Conservation (phyloP, 2,329 filamentous ascomycete species). For the Drechslerella coelobrocha region DNA sequence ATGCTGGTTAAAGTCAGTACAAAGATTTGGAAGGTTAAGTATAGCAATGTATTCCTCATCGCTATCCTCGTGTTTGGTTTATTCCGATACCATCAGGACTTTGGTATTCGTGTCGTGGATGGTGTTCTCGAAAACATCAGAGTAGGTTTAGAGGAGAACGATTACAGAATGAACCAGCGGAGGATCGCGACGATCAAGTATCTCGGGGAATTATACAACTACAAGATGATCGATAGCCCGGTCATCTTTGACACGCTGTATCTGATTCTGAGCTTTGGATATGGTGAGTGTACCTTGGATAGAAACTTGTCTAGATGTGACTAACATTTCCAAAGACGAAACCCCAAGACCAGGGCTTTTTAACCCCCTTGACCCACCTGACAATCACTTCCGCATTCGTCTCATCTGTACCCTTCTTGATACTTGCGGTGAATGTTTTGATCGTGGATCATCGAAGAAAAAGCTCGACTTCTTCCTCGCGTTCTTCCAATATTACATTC, state of each 20-base stretch:
- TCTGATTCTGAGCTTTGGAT: slow-evolving; percentile 90
- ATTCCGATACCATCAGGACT: slow-evolving; percentile 88
- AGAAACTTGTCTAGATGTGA: slow-evolving; percentile 33
- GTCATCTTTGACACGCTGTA: slow-evolving; percentile 96
- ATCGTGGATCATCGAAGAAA: slow-evolving; percentile 89
- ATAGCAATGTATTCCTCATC: slow-evolving; percentile 92
- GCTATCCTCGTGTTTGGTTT: slow-evolving; percentile 87
- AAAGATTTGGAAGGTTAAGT: slow-evolving; percentile 96
- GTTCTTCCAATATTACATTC: slow-evolving; percentile 96
- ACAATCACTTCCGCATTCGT: slow-evolving; percentile 95
- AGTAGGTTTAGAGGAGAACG: slow-evolving; percentile 89
- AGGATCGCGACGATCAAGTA: slow-evolving; percentile 96
- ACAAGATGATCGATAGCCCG: slow-evolving; percentile 92
- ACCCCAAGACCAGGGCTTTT: slow-evolving; percentile 78
- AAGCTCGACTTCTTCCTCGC: slow-evolving; percentile 97
- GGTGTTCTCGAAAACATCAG: slow-evolving; percentile 86
- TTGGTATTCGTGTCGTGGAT: slow-evolving; percentile 90
- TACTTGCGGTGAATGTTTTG: slow-evolving; percentile 95
- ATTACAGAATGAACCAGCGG: slow-evolving; percentile 96
- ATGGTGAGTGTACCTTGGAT: slow-evolving; percentile 63
- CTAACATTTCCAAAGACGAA: slow-evolving; percentile 65
- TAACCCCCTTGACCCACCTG: slow-evolving; percentile 81
- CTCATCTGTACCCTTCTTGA: slow-evolving; percentile 88
- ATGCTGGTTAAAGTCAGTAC: slow-evolving; percentile 90
- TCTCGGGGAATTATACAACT: slow-evolving; percentile 94